A percentile compares a stretch with the other conserved stretches of the same genome.
These are phyloP conservation scores for Tolypocladium ophioglossoides DNA, from an alignment of 2,329 filamentous ascomycete genomes.

Conservation along the genomic window DNA sequence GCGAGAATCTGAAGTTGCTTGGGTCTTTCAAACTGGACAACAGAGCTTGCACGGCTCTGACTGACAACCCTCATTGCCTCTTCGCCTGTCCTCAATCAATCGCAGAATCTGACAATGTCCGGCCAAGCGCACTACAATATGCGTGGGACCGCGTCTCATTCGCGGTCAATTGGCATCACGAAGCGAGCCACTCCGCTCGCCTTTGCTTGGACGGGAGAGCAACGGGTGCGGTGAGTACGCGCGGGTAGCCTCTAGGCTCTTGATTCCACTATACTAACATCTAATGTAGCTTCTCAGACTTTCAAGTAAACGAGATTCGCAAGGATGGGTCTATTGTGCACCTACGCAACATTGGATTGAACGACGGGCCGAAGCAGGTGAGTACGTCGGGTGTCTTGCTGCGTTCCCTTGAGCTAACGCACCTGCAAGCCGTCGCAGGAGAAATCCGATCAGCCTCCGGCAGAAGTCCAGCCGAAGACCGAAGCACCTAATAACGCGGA, in stretches of 20 bases:
- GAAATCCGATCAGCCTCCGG: not conserved
- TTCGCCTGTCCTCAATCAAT: not conserved
- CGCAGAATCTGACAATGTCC: constrained; percentile 13
- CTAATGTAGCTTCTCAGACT: constrained; percentile 65
- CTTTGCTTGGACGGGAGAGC: constrained; percentile 27
- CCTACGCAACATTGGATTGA: constrained; percentile 39
- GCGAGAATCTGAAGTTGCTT: not conserved
- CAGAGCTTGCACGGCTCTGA: not conserved
- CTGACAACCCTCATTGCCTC: not conserved
- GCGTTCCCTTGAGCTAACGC: not conserved
- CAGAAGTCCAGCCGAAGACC: constrained; percentile 1
- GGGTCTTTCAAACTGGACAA: not conserved
- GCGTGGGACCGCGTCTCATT: constrained; percentile 21
- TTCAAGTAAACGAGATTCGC: constrained; percentile 81
- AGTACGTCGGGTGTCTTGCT: not conserved
- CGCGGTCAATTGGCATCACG: constrained; percentile 27
- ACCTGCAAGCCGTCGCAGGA: not conserved
- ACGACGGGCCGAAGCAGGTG: constrained; percentile 7
- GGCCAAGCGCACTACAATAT: constrained; percentile 18
- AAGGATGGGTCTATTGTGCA: constrained; percentile 68
- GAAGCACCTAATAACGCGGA: constrained; percentile 9
- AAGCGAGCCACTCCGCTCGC: constrained; percentile 26
- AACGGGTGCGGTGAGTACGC: constrained; percentile 24
- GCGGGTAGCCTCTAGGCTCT: not conserved
- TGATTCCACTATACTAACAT: not conserved